Evolutionary conservation across 768 basidiomycete genomes (phyloP).

Genomic region (Collybiopsis luxurians): DNA sequence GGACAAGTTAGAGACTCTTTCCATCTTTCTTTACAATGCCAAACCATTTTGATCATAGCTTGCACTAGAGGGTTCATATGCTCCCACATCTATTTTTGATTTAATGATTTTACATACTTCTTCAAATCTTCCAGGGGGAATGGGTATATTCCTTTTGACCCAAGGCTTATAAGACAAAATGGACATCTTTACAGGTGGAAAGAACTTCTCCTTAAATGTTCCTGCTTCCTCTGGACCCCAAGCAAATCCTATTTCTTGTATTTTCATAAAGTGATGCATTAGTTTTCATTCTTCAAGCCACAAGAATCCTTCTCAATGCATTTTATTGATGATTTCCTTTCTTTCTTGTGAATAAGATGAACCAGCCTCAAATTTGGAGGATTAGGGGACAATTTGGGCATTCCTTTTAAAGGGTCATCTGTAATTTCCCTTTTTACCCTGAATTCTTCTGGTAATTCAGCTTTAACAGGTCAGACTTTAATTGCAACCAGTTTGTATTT

Average conservation of each 20-base stretch:
- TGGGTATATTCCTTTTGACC: constrained; percentile 24
- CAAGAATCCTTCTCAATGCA: constrained; percentile 23
- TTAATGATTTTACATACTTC: constrained; percentile 19
- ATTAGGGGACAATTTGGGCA: constrained; percentile 10
- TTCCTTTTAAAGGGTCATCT: constrained; percentile 16
- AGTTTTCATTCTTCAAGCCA: constrained; percentile 28
- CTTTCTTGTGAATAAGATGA: constrained; percentile 21
- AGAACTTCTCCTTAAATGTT: constrained; percentile 28
- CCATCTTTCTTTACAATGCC: constrained; percentile 35
- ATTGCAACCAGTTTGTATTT: constrained; percentile 20
- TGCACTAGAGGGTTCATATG: constrained; percentile 29
- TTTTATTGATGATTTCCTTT: constrained; percentile 12
- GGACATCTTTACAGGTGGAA: constrained; percentile 29
- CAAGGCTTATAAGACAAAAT: constrained; percentile 32
- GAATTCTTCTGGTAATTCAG: constrained; percentile 14
- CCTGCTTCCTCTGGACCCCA: constrained; percentile 37
- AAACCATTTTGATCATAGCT: constrained; percentile 35
- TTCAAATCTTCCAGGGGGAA: constrained; percentile 23
- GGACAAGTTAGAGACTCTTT: constrained; percentile 29
- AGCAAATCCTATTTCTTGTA: constrained; percentile 31
- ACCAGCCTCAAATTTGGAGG: constrained; percentile 14
- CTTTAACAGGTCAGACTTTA: constrained; percentile 15
- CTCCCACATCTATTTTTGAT: constrained; percentile 23
- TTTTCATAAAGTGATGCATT: constrained; percentile 28
- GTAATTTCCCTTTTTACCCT: constrained; percentile 16